phyloP scores from a whole-genome alignment of 1,139 yeast species.

The Yamadazyma conglobata region DNA sequence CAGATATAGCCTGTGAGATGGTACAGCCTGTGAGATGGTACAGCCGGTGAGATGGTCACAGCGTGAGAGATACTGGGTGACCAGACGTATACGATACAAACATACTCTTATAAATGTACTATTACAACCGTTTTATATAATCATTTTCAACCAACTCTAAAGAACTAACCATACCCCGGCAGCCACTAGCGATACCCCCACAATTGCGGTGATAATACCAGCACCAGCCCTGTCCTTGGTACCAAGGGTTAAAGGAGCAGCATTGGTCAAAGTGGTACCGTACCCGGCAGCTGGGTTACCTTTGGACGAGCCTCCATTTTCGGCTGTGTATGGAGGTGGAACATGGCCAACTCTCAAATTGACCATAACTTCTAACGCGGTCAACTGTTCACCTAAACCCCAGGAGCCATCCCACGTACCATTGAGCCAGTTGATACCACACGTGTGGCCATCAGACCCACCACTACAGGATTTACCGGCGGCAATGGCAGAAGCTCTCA shows the following conservation, averaged over 20 bases:
- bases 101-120: too few relatives aligned
- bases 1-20: not conserved
- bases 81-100: too few relatives aligned
- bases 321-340: conserved; percentile 57
- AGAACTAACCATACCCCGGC: conserved; percentile 70
- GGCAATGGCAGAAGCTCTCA: conserved; percentile 65
- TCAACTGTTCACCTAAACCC: conserved; percentile 95
- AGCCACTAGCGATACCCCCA: conserved; percentile 63
- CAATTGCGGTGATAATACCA: conserved; percentile 73
- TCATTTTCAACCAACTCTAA: too few relatives aligned
- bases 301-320: conserved; percentile 56
- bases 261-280: conserved; percentile 34
- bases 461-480: conserved; percentile 85
- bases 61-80: too few relatives aligned
- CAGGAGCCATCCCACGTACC: conserved; percentile 67
- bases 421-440: conserved; percentile 78
- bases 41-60: not conserved
- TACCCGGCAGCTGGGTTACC: conserved; percentile 63
- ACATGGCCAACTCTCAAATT: conserved; percentile 52
- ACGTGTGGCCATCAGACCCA: conserved; percentile 84
- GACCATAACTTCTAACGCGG: conserved; percentile 76
- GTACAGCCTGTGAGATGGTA: not conserved
- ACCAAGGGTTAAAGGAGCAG: conserved; percentile 47
- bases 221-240: conserved; percentile 84
- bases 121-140: too few relatives aligned